A percentile compares a stretch with the other conserved stretches of the same genome.
phyloP scores from a whole-genome alignment of 2,329 filamentous ascomycete species.

The Exutisphaerella laricina region DNA sequence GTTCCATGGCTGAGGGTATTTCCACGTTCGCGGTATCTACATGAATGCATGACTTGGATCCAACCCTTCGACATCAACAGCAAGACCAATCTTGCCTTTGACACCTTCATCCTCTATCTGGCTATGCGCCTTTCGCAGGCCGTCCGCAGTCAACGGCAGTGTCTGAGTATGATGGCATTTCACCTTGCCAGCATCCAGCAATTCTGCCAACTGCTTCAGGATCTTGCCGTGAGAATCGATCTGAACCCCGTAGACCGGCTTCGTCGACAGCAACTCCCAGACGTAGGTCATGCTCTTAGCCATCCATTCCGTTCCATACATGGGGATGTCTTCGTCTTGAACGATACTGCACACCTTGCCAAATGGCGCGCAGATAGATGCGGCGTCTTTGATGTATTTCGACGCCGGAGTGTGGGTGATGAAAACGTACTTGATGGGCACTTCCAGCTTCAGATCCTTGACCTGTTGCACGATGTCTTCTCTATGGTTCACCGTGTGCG shows the following conservation, averaged over 20 bases:
- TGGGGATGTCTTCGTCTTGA: conserved; percentile 11
- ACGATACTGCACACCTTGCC: conserved; percentile 16
- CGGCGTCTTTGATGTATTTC: conserved; percentile 12
- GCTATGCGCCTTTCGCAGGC: conserved; percentile 38
- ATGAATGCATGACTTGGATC: neutral
- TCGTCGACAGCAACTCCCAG: conserved; percentile 17
- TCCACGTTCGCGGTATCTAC: no score
- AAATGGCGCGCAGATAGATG: conserved; percentile 12
- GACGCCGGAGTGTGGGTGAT: conserved; percentile 15
- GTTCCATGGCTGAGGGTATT: no score
- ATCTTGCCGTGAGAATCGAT: conserved; percentile 17
- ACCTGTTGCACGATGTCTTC: conserved; percentile 37
- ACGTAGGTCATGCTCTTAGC: conserved; percentile 12
- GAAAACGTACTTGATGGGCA: conserved; percentile 17
- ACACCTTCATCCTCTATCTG: conserved; percentile 36
- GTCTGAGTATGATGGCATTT: conserved; percentile 38
- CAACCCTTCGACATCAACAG: conserved; percentile 23
- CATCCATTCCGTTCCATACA: conserved; percentile 11
- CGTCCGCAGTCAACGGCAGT: conserved; percentile 35
- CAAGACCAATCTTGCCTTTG: conserved; percentile 37
- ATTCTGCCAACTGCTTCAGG: conserved; percentile 3
- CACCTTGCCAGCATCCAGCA: conserved; percentile 23
- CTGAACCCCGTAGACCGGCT: conserved; percentile 11
- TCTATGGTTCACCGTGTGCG: conserved; percentile 41
- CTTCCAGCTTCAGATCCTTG: conserved; percentile 12